Evolutionary conservation across 257 asterid species (phyloP).

Genomic region (Fraxinus quadrangulata): DNA sequence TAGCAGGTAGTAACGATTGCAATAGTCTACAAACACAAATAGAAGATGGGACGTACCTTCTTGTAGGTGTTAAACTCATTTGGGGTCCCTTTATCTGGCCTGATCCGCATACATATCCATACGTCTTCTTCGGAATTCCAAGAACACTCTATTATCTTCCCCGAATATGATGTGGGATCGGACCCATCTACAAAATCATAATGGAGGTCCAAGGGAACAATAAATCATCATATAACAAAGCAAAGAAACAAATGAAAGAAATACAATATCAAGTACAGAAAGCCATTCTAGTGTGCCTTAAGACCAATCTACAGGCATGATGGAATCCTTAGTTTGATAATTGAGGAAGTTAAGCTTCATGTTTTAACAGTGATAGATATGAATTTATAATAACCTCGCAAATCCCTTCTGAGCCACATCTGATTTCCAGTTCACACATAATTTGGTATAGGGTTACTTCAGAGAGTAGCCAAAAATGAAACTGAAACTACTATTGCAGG

Average conservation of each 20-base stretch:
- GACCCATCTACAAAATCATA: slow-evolving; percentile 51
- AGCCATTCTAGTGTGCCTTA: neutral
- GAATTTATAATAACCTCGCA: neutral
- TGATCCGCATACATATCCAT: slow-evolving; percentile 88
- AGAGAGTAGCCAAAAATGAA: neutral
- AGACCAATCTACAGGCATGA: neutral
- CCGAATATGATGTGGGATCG: slow-evolving; percentile 63
- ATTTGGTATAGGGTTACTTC: neutral
- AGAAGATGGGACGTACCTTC: slow-evolving; percentile 51
- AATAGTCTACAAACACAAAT: neutral
- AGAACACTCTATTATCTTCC: slow-evolving; percentile 90
- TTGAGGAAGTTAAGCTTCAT: neutral
- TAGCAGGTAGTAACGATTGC: neutral
- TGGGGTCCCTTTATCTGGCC: slow-evolving; percentile 88
- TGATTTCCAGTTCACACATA: neutral
- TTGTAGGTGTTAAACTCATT: slow-evolving; percentile 85
- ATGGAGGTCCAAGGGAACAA: slow-evolving; percentile 7
- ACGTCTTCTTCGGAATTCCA: slow-evolving; percentile 64
- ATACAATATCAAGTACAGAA: neutral
- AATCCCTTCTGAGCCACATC: neutral
- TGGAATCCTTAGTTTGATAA: neutral
- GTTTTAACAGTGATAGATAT: neutral
- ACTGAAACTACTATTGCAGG: neutral
- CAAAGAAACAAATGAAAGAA: neutral
- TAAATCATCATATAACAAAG: neutral